A percentile compares a stretch with the other conserved stretches of the same genome.
These are phyloP conservation scores for Venturia asperata DNA, from an alignment of 2,329 filamentous ascomycete species.

Conservation along the genomic window DNA sequence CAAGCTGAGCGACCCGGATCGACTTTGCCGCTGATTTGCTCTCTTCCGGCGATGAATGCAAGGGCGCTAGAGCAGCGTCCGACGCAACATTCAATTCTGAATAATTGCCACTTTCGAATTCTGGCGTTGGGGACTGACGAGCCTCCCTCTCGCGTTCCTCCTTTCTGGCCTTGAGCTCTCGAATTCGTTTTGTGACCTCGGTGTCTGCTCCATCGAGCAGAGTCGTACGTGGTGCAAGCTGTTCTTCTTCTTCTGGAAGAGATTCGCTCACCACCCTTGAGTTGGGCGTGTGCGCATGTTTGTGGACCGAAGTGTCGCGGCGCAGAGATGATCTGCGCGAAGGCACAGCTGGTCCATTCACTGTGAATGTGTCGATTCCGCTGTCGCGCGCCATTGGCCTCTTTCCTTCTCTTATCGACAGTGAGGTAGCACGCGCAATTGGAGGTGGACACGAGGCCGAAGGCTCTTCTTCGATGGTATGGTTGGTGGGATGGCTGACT, in stretches of 20 bases:
- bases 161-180: constrained; percentile 51
- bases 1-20: constrained; percentile 6
- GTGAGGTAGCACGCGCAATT: not conserved
- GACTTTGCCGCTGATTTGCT: constrained; percentile 12
- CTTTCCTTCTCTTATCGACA: constrained; percentile 11
- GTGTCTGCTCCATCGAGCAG: constrained; percentile 35
- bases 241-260: constrained; percentile 23
- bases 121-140: constrained; percentile 23
- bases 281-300: not conserved
- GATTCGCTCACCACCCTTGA: not conserved
- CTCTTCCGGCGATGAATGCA: not conserved
- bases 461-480: constrained; percentile 15
- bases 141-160: constrained; percentile 44
- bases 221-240: not conserved
- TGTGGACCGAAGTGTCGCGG: not conserved
- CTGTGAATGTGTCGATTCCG: not conserved
- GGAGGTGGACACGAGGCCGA: constrained; percentile 6
- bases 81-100: not conserved
- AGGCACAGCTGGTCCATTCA: constrained; percentile 16
- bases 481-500: not conserved
- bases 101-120: constrained; percentile 1
- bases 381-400: constrained; percentile 13
- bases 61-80: constrained; percentile 1
- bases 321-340: constrained; percentile 18
- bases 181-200: constrained; percentile 51